Evolutionary conservation across 2,329 filamentous ascomycete species (phyloP).

Genomic region (Epichloe amarillans): DNA sequence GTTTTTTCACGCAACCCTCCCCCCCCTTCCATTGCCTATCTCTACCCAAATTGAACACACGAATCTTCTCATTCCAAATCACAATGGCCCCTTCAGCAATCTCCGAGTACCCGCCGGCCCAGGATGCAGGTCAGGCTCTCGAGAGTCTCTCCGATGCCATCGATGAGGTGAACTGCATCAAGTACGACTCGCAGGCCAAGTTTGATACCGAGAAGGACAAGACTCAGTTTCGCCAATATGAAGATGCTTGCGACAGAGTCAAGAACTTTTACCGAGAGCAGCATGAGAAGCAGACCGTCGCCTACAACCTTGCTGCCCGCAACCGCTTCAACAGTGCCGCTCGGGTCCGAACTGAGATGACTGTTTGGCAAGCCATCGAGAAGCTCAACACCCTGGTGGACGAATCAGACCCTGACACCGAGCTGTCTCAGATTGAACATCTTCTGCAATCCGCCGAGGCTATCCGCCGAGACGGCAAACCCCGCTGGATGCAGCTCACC

Average conservation of each 20-base stretch:
- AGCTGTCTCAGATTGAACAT: slow-evolving; percentile 79
- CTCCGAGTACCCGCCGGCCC: slow-evolving; percentile 7
- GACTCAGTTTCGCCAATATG: slow-evolving; percentile 68
- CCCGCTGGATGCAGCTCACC: slow-evolving; percentile 68
- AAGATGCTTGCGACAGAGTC: slow-evolving; percentile 69
- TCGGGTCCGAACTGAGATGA: slow-evolving; percentile 56
- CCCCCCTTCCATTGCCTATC: not conserved
- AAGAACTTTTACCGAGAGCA: slow-evolving; percentile 74
- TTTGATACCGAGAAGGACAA: slow-evolving; percentile 71
- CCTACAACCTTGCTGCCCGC: slow-evolving; percentile 74
- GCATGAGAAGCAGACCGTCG: slow-evolving; percentile 59
- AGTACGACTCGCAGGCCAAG: slow-evolving; percentile 39
- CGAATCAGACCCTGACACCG: slow-evolving; percentile 82
- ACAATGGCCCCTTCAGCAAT: slow-evolving; percentile 17
- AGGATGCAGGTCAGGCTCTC: slow-evolving; percentile 19
- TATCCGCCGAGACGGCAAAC: slow-evolving; percentile 73
- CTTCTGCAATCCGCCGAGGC: slow-evolving; percentile 80
- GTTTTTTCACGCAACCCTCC: not conserved
- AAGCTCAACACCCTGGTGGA: slow-evolving; percentile 85
- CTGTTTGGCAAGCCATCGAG: slow-evolving; percentile 84
- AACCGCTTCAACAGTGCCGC: slow-evolving; percentile 42
- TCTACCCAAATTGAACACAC: not conserved
- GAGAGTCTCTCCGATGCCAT: slow-evolving; percentile 35
- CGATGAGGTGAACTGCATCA: slow-evolving; percentile 41
- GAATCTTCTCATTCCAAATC: not conserved